Base-by-base conservation (phyloP, 1,139 yeast genomes). In the Geotrichum cucujoidarum region DNA sequence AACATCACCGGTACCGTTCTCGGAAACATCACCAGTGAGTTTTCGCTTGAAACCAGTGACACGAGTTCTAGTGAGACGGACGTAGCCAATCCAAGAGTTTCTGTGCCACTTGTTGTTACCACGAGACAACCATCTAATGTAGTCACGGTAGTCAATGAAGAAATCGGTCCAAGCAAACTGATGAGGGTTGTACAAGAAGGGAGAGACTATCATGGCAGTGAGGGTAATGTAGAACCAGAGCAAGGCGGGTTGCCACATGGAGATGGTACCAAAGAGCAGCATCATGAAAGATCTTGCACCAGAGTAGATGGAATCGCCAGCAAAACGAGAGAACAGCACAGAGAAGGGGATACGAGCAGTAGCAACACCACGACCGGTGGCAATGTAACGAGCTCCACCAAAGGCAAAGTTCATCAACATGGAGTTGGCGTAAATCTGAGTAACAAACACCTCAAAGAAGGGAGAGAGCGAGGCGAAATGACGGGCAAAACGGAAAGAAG, bases 101-200 rank as follows among this genome's bases (percentile, higher is more conserved):
- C 95, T 85, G 74, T 94, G 98, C 92, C 96, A 92, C 71, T 90
- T 88, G 64, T 94, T 84, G 75, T 94, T 94, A 79, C 98, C 98
- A 74, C 98, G 86, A 27, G 96, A 87, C 69, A 92, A 74, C 99
- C 99, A 92, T 74, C 98, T 83, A 65, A 94, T 87, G 71, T 81
- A 92, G 69, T 92, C 98, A 72, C 98, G 86, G 81, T 94, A 92
- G 70, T 92, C 99, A 71, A 92, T 85, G 72, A 94, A 92, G 80
- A 87, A 94, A 72, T 92, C 98, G 68, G 89, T 95, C 95, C 96
- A 89, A 50, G 99, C 86, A 70, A 94, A 92, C 74, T 92, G 98
- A 73, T 92, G 98, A 50, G 99, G 99, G 74, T 92, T 92, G 79
- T 88, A 92, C 56, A 92, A 67, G 69, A 92, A 90, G 62, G 99